Evolutionary conservation across 768 basidiomycete genomes (phyloP).

Genomic region (Kwoniella europaea): DNA sequence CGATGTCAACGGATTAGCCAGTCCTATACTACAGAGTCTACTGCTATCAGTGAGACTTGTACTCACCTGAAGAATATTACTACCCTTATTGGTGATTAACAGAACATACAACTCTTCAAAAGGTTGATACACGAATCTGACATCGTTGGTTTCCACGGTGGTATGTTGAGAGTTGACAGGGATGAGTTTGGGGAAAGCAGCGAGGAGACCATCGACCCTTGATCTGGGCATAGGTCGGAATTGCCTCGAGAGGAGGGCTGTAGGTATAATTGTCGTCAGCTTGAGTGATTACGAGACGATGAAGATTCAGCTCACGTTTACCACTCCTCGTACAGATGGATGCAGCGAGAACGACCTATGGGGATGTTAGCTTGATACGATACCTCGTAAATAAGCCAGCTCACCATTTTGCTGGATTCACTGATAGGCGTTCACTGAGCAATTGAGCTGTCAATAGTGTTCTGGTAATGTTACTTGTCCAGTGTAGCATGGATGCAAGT

Average conservation of each 20-base stretch:
- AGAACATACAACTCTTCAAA: slow-evolving; percentile 96
- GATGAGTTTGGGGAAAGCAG: slow-evolving; percentile 96
- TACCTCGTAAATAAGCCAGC: not conserved
- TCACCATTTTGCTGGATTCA: slow-evolving; percentile 27
- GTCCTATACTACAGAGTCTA: not conserved
- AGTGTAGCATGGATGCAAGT: not conserved
- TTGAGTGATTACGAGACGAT: slow-evolving; percentile 5
- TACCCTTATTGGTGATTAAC: slow-evolving; percentile 96
- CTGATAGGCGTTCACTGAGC: not conserved
- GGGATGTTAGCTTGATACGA: not conserved
- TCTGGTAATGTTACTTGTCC: not conserved
- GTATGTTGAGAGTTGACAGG: slow-evolving; percentile 94
- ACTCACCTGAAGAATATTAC: slow-evolving; percentile 84
- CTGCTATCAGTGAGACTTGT: not conserved
- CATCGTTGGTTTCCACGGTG: slow-evolving; percentile 92
- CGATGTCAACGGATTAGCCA: slow-evolving; percentile 1
- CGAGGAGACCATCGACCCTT: slow-evolving; percentile 90
- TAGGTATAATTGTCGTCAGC: slow-evolving; percentile 17
- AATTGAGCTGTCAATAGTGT: not conserved
- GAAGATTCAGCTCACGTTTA: slow-evolving; percentile 49
- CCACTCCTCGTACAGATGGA: slow-evolving; percentile 57
- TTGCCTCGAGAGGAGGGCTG: slow-evolving; percentile 94
- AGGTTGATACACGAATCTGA: slow-evolving; percentile 95
- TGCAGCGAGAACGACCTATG: slow-evolving; percentile 56
- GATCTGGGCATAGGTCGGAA: slow-evolving; percentile 85